Base-by-base conservation (phyloP, 495 filamentous ascomycete species). In the Neurospora sp. region DNA sequence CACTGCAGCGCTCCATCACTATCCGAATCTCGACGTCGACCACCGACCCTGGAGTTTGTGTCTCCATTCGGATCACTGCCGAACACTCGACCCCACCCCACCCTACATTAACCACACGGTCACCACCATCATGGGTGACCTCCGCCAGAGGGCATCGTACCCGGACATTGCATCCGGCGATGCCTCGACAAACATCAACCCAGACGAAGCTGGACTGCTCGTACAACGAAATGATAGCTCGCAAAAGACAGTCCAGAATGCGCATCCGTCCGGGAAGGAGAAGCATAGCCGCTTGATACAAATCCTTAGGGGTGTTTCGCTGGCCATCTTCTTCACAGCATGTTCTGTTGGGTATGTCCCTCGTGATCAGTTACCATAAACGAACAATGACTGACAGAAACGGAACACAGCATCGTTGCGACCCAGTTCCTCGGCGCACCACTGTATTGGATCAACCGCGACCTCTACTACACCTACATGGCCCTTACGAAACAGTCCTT, bases 401-500 rank as follows among this genome's bases (percentile, higher is more conserved):
- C n/a, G 10, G 60, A 40, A 18, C 20, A 31, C 76, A 90, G 91
- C 38, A 89, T 93, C 77, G 84, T 88, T 75, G 72, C 83, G 20
- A 88, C 89, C 31, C 92, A 95, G 79, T 83, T 93, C 70, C 75
- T 94, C 73, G 92, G 91, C 46, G 83, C 87, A 0, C 91, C 90
- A 44, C 83, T 94, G 18, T 94, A 94, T 78, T 88, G 88, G 76
- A 80, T 92, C 74, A 89, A 87, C 78, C 88, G 87, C 76, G 88
- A 92, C 42, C 82, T 88, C 46, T 95, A 92, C 84, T 91, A 94
- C 79, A 86, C 90, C 62, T 93, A 90, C 81, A 94, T 95, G 88
- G 88, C 92, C 39, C 77, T 92, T 75, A 92, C 91, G 1, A 95
- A 96, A 79, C 87, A 90, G 73, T 88, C 85, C 40, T 95, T 94